Percentiles rank a stretch among this genome's conserved stretches.
phyloP scores from a whole-genome alignment of 371 early-diverging fungal species.

The Mortierella sp. region DNA sequence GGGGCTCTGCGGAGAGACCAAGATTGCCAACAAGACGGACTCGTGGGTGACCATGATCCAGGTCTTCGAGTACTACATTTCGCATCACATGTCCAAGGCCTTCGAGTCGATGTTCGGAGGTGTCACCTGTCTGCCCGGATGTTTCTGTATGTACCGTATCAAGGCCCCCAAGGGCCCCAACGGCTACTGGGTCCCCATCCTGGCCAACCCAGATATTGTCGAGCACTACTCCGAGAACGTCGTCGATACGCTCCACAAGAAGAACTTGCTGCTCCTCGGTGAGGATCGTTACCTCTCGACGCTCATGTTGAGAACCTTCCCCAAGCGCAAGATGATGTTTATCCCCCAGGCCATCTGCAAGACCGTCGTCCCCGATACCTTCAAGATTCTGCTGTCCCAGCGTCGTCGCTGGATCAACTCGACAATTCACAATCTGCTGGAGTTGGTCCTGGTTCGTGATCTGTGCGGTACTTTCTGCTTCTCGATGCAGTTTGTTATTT shows the following conservation, averaged over 20 bases:
- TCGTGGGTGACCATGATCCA: conserved; percentile 95
- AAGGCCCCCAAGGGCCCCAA: conserved; percentile 83
- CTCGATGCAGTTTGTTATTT: conserved; percentile 99
- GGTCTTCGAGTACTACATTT: conserved; percentile 98
- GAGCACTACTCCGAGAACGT: conserved; percentile 97
- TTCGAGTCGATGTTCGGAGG: conserved; percentile 97
- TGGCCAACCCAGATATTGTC: conserved; percentile 95
- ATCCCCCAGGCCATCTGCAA: conserved; percentile 97
- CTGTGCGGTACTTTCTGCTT: conserved; percentile 99
- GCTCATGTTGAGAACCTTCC: conserved; percentile 98
- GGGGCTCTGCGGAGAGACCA: conserved; percentile 91
- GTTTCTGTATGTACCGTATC: conserved; percentile 97
- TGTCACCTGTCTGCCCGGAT: conserved; percentile 97
- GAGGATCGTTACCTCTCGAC: conserved; percentile 99
- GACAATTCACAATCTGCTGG: conserved; percentile 98
- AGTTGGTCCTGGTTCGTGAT: conserved; percentile 94
- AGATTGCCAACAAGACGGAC: conserved; percentile 86
- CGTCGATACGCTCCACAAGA: conserved; percentile 98
- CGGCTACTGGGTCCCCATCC: conserved; percentile 89
- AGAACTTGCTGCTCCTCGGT: conserved; percentile 97
- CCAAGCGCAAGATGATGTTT: conserved; percentile 97
- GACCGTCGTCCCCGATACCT: conserved; percentile 97
- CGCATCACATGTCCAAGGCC: conserved; percentile 93
- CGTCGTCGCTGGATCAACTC: conserved; percentile 99
- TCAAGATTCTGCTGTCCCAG: conserved; percentile 96